These are phyloP conservation scores for Corchorus capsularis DNA, from an alignment of 345 rosid genomes.

Conservation along the genomic window DNA sequence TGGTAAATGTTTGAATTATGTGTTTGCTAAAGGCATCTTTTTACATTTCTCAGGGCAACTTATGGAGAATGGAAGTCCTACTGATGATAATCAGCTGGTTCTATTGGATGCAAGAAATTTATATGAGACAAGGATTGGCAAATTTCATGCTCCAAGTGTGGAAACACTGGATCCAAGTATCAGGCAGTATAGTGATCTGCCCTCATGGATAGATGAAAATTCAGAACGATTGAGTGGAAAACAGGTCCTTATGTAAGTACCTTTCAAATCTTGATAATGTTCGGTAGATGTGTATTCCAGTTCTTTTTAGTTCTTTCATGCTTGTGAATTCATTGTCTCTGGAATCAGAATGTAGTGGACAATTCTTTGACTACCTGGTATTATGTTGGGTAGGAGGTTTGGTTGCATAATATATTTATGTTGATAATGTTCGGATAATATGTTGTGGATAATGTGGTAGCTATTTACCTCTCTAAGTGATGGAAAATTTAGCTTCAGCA, in stretches of 20 bases:
- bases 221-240: conserved; percentile 67
- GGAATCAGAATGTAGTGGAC: neutral
- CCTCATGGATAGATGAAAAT: conserved; percentile 81
- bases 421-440: no score
- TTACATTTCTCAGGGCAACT: conserved; percentile 41
- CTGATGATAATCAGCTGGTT: conserved; percentile 50
- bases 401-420: neutral
- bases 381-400: neutral
- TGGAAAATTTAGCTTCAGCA: neutral
- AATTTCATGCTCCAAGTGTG: conserved; percentile 59
- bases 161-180: conserved; percentile 84
- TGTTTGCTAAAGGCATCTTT: neutral
- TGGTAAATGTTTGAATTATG: neutral
- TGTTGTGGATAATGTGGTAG: neutral
- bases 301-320: neutral
- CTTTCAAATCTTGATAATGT: conserved; percentile 18
- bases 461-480: neutral
- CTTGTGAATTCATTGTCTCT: neutral
- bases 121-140: conserved; percentile 92
- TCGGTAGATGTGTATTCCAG: neutral
- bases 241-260: conserved; percentile 73
- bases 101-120: conserved; percentile 90
- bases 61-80: conserved; percentile 28
- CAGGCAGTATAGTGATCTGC: conserved; percentile 93
- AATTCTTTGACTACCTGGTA: neutral